Base-by-base conservation (phyloP, 2,329 filamentous ascomycete genomes). In the Leptodontidium sp. region DNA sequence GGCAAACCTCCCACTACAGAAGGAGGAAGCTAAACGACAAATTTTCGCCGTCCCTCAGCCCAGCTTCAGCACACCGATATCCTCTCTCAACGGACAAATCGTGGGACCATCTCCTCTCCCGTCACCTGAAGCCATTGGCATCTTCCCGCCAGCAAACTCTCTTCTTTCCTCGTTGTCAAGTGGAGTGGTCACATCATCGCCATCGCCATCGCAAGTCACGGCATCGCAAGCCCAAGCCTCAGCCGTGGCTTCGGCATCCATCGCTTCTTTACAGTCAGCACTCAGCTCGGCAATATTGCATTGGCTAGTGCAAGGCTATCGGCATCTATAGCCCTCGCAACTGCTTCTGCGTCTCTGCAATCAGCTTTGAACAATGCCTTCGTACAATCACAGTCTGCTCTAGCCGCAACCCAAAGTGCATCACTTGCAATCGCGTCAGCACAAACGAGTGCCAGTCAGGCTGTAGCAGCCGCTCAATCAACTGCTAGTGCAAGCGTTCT, bases 1-100 rank as follows among this genome's bases (percentile, higher is more conserved):
- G 8, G 63, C 66, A n/a, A 69, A 67, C n/a, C 45, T 71, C 15
- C 66, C 63, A 4, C 53, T 43, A 29, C 63, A 65, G 21, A 55
- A 65, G 2, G n/a, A 55, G 29, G 29, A 61, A 14, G 38, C 14
- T 45, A 52, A 40, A n/a, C 15, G 26, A n/a, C 38, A 61, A 14
- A 17, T 35, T 12, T 8, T 49, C 11, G 62, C 69, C 0, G n/a
- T 43, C 3, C 61, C 67, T 11, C 61, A 62, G 11, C 50, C 65
- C 5, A 35, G 26, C 29, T 24, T 65, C 29, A 29, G 38, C 15
- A 61, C 65, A 21, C 65, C 58, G 7, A 45, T 58, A 38, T 58
- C 65, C 1, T 57, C 64, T 11, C 55, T 61, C 64, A 50, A 45
- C 35, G 52, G n/a, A 35, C 49, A 52, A n/a, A 55, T 55, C 35